Conservation (phyloP, 805 yeast genomes). For the Candida maltosa region DNA sequence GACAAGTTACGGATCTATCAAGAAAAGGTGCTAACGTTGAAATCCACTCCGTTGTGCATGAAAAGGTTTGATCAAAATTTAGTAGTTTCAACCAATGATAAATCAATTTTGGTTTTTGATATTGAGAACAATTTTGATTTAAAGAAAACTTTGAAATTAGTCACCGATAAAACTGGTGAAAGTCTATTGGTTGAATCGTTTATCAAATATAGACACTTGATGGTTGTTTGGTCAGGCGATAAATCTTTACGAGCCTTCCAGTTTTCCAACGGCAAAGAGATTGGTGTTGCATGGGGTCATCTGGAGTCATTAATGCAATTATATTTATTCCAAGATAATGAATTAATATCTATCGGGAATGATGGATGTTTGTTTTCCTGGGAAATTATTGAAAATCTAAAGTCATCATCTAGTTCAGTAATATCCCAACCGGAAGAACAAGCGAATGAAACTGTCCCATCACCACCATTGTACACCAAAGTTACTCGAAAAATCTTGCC, state of each 20-base stretch:
- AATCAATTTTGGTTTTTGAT: conserved; percentile 40
- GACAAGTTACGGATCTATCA: conserved; percentile 19
- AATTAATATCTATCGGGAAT: conserved; percentile 42
- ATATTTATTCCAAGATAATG: conserved; percentile 13
- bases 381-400: conserved; percentile 19
- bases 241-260: conserved; percentile 53
- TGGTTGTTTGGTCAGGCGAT: conserved; percentile 50
- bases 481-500: conserved; percentile 33
- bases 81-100: conserved; percentile 52
- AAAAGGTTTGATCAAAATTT: conserved; percentile 34
- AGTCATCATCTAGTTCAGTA: no score
- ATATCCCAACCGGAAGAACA: conserved; percentile 2
- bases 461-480: conserved; percentile 19
- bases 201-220: conserved; percentile 22
- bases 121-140: conserved; percentile 28
- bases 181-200: conserved; percentile 45
- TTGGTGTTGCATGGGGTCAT: conserved; percentile 56
- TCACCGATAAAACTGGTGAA: conserved; percentile 35
- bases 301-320: conserved; percentile 47
- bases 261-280: conserved; percentile 41
- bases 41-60: conserved; percentile 49
- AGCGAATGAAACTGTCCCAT: not conserved
- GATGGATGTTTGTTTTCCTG: conserved; percentile 58
- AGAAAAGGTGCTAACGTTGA: conserved; percentile 48
- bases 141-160: conserved; percentile 37